These are phyloP conservation scores for Epichloe brachyelytri DNA, from an alignment of 2,329 filamentous ascomycete species.

Conservation along the genomic window DNA sequence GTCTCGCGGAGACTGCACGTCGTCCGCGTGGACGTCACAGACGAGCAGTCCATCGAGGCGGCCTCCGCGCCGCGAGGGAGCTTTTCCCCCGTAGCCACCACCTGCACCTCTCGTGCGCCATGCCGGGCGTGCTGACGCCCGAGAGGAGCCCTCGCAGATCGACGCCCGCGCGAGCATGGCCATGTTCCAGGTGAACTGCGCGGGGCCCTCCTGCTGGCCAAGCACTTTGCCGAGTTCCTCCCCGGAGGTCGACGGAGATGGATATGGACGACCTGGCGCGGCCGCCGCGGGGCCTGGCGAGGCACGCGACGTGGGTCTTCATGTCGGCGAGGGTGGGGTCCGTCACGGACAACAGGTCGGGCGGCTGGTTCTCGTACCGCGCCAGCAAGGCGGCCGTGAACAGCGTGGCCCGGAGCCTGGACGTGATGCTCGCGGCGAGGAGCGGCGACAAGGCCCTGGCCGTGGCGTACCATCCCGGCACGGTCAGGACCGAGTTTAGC, in stretches of 20 bases:
- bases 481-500: constrained; percentile 63
- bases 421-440: constrained; percentile 47
- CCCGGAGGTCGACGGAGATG: constrained; percentile 34
- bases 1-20: constrained; percentile 24
- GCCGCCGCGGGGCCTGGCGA: constrained; percentile 26
- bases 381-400: constrained; percentile 64
- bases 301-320: constrained; percentile 52
- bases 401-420: constrained; percentile 57
- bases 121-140: constrained; percentile 60
- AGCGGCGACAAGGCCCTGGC: constrained; percentile 51
- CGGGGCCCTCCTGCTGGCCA: constrained; percentile 68
- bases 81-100: constrained; percentile 42
- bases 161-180: constrained; percentile 46
- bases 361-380: constrained; percentile 76
- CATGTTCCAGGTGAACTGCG: constrained; percentile 59
- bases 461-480: constrained; percentile 66
- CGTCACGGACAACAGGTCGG: constrained; percentile 56
- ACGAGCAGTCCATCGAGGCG: constrained; percentile 49
- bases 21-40: constrained; percentile 32
- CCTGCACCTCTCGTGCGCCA: constrained; percentile 54
- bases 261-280: neutral
- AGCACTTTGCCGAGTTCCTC: constrained; percentile 62
- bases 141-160: constrained; percentile 58
- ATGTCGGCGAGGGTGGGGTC: constrained; percentile 71
- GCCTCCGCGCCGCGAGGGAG: constrained; percentile 35